Conservation (phyloP, 169 alveolate genomes). For the Plasmodium inui region DNA sequence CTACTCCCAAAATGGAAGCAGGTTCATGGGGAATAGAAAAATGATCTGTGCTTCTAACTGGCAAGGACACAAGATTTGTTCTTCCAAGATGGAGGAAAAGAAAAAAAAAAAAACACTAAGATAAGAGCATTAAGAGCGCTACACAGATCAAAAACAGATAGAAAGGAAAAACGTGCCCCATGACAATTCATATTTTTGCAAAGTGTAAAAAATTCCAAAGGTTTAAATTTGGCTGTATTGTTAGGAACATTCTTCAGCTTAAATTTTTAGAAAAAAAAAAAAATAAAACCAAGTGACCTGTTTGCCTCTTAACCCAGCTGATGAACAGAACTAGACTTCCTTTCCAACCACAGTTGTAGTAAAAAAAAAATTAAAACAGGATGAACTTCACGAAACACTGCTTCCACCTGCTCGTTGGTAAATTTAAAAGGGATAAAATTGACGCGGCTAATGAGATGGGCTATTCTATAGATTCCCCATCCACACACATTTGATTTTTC, state of each 20-base stretch:
- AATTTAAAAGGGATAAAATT: background rate
- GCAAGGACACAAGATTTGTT: background rate
- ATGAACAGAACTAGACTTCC: background rate
- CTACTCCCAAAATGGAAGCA: background rate
- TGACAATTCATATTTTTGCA: background rate
- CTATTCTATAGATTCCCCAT: background rate
- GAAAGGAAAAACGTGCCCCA: background rate
- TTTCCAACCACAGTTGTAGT: background rate
- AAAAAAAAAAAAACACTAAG: background rate
- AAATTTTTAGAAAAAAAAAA: background rate
- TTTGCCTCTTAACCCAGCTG: background rate
- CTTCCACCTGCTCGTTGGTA: conserved; percentile 25
- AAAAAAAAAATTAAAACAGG: background rate
- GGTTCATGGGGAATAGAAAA: background rate
- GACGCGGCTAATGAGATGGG: background rate
- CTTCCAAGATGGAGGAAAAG: background rate
- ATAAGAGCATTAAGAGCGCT: background rate
- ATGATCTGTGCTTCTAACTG: background rate
- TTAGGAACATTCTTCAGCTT: background rate
- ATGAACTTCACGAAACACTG: background rate
- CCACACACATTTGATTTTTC: background rate
- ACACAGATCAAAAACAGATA: background rate
- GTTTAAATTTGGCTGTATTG: background rate
- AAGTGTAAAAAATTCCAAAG: background rate
- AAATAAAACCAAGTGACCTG: background rate